Percentiles rank a stretch among this genome's conserved stretches.
Evolutionary conservation across 2,329 filamentous ascomycete species (phyloP).

Genomic region (Trichoderma oligosporum): DNA sequence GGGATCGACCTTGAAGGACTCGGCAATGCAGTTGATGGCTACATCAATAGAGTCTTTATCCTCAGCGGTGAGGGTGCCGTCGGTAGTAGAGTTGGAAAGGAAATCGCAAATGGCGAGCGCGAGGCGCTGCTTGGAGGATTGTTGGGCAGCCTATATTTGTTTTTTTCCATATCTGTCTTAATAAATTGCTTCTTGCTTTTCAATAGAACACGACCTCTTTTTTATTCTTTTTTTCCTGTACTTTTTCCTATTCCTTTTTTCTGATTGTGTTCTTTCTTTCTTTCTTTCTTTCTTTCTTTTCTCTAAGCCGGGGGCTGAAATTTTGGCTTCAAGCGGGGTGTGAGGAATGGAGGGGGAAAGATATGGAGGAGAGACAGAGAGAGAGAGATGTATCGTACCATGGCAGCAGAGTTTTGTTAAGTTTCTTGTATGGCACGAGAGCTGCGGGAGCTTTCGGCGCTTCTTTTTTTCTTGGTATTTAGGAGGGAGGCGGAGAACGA

Average conservation of each 20-base stretch:
- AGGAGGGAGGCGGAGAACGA: background rate
- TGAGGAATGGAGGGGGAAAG: background rate
- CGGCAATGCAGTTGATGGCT: conserved; percentile 87
- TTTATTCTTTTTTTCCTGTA: too few species aligned
- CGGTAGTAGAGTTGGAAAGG: conserved; percentile 75
- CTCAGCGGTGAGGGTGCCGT: conserved; percentile 83
- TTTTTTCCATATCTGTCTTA: too few species aligned
- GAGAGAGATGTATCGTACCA: background rate
- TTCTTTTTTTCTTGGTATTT: background rate
- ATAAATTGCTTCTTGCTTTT: too few species aligned
- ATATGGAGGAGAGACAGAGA: background rate
- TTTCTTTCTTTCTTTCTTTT: background rate
- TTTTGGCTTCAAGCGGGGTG: background rate
- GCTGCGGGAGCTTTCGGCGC: conserved; percentile 5
- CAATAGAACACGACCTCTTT: too few species aligned
- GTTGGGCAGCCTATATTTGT: conserved; percentile 31
- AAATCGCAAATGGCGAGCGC: conserved; percentile 98
- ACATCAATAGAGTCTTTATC: conserved; percentile 94
- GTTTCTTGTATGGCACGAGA: background rate
- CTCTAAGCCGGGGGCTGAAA: background rate
- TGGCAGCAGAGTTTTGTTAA: background rate
- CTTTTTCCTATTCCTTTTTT: too few species aligned
- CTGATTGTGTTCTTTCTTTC: too few species aligned
- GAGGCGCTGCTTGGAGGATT: conserved; percentile 71
- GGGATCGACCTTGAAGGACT: conserved; percentile 94